Conservation (phyloP, 2,329 filamentous ascomycete genomes). For the Cadophora luteo-olivacea region DNA sequence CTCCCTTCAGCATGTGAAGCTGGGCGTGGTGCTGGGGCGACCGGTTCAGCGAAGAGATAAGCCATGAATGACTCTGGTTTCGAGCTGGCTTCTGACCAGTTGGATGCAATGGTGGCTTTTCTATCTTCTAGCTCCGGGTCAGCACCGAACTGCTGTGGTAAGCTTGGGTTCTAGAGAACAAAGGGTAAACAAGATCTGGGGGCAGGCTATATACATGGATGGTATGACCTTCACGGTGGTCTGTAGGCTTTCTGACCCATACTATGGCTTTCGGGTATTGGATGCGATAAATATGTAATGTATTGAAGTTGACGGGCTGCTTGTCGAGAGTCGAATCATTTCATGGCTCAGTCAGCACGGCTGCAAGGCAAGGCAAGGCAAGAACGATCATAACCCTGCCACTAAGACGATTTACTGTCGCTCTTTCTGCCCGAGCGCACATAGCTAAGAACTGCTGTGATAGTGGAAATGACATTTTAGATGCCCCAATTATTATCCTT, state of each 20-base stretch:
- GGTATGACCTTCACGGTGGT: neutral
- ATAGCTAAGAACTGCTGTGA: no score
- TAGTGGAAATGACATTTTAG: no score
- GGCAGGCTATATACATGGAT: neutral
- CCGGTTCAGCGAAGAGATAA: neutral
- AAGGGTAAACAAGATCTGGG: neutral
- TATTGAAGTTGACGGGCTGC: neutral
- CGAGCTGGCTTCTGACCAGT: neutral
- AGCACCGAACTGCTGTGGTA: neutral
- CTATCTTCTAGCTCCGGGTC: neutral
- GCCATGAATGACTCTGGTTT: neutral
- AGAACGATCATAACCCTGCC: neutral
- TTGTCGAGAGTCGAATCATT: no score
- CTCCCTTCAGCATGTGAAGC: neutral
- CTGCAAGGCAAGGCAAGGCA: neutral
- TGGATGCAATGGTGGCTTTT: neutral
- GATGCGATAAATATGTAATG: neutral
- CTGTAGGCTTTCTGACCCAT: neutral
- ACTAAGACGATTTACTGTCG: neutral
- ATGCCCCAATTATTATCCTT: no score
- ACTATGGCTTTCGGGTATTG: neutral
- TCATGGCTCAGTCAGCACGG: neutral
- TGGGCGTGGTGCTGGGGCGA: neutral
- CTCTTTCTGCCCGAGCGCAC: neutral
- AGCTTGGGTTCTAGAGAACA: neutral